Conservation (phyloP, 2,329 filamentous ascomycete species). For the Trichoderma sp. region DNA sequence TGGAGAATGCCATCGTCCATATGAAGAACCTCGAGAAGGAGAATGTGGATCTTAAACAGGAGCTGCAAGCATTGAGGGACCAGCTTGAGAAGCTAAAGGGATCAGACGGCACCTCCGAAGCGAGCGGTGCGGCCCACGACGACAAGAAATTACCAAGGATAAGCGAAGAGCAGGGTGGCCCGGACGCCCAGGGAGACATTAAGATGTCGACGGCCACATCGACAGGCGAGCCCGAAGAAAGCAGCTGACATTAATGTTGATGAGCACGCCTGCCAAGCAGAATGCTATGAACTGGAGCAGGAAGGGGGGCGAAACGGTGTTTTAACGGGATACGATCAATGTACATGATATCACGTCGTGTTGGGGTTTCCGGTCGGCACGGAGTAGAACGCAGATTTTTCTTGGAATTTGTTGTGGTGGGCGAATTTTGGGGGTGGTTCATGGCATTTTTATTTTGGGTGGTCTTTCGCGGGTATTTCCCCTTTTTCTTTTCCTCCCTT, state of each 20-base stretch:
- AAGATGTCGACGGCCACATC: not conserved
- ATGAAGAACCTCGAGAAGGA: constrained; percentile 82
- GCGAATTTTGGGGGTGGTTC: not conserved
- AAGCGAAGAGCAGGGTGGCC: not conserved
- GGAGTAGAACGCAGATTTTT: not conserved
- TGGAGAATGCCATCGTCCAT: constrained; percentile 95
- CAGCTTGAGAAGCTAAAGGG: constrained; percentile 31
- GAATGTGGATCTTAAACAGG: constrained; percentile 63
- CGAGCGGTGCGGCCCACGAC: not conserved
- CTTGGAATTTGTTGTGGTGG: not conserved
- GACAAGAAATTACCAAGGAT: not conserved
- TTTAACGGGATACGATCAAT: constrained; percentile 1
- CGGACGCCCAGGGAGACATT: not conserved
- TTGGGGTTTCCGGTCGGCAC: not conserved
- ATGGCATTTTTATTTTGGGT: constrained; percentile 4
- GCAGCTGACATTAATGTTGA: not conserved
- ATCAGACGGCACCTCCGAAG: not conserved
- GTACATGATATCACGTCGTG: constrained; percentile 6
- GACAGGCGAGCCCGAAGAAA: not conserved
- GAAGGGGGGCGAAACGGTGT: not conserved
- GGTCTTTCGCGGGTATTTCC: not conserved
- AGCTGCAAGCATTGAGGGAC: constrained; percentile 41
- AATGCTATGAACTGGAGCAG: not conserved
- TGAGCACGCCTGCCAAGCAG: not conserved
- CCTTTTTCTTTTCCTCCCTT: not conserved